Percentiles rank a stretch among this genome's conserved stretches.
These are phyloP conservation scores for Globisporangium heterothallicum DNA, from an alignment of 352 stramenopile species.

Conservation along the genomic window DNA sequence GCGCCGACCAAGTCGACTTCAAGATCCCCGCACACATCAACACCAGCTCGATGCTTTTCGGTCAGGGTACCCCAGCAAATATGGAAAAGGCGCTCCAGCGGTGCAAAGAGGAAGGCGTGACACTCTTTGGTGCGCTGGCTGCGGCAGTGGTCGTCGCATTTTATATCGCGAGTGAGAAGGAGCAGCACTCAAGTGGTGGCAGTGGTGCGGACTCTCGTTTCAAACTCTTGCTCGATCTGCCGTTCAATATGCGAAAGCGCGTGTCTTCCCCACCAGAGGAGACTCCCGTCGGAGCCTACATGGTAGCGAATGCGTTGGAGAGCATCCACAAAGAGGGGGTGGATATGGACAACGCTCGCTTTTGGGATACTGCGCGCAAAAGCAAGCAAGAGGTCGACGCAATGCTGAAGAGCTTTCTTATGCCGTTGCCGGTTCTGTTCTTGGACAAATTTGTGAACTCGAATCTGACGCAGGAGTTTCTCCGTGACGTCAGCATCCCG, in stretches of 20 bases:
- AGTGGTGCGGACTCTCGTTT: too few relatives aligned
- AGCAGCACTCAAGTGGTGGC: not conserved
- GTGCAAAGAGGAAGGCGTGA: constrained; percentile 6
- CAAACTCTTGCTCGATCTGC: too few relatives aligned
- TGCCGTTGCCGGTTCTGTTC: not conserved
- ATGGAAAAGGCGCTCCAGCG: not conserved
- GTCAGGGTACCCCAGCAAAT: constrained; percentile 3
- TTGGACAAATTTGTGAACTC: not conserved
- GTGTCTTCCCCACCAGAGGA: too few relatives aligned
- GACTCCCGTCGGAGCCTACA: constrained; percentile 1
- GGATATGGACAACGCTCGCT: not conserved
- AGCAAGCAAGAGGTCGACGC: not conserved
- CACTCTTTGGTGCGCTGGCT: constrained; percentile 1
- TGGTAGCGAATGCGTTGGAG: not conserved
- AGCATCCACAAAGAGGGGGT: not conserved
- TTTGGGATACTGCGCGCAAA: constrained; percentile 1
- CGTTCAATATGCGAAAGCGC: constrained; percentile 2
- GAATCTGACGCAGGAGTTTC: not conserved
- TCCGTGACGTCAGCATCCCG: not conserved
- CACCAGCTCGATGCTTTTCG: constrained; percentile 4
- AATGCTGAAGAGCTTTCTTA: not conserved
- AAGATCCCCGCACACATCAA: not conserved
- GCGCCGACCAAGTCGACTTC: not conserved
- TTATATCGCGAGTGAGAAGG: not conserved
- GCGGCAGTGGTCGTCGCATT: not conserved